Evolutionary conservation across 805 yeast genomes (phyloP), one percentile per base, ranked within the genome.

Genomic region (Ogataea paraovalis): DNA sequence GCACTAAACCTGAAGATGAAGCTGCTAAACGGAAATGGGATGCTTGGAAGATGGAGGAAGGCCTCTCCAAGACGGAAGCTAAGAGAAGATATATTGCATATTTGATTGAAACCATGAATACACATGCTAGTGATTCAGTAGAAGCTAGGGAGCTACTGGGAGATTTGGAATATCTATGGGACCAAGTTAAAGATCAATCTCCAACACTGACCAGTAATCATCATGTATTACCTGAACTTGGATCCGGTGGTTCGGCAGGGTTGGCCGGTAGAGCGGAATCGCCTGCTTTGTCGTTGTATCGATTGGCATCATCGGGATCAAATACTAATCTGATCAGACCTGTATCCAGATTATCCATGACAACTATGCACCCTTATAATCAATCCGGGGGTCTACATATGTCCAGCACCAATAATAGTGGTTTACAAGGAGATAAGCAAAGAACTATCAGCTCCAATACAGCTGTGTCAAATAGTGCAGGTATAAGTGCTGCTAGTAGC

Each of bases 1-100:
- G 90, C 4, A 65, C 62, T 38, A 65, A 77, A 1, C 70, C 78
- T 8, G 88, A 82, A 53, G 87, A 81, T 57, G 83, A 76, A 53
- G 83, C 82, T 3, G 85, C 84, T 9, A 78, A 78, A 59, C 75
- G 80, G 55, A 87, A 88, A 62, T 86, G 90, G 85, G 91, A 85
- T 56, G 89, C 96, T 0, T 88, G 96, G 96, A 80, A 83, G 53
- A 64, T 75, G 21, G 87, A 85, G 57, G 79, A 82, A 52, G 95
- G 96, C 0, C 59, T 85, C 23, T 59, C 80, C 18, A 76, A 74
- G 49, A 78, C 84, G 0, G 88, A 85, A 56, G 96, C 96, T 2
- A 87, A 89, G 62, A 70, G 85, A 39, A 67, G 74, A 42, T 88
- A 88, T 62, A 83, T 87, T 23, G 73, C 81, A 34, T 79, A 73